Conservation (phyloP, 305 asterid species). For the Petunia hybrid region DNA sequence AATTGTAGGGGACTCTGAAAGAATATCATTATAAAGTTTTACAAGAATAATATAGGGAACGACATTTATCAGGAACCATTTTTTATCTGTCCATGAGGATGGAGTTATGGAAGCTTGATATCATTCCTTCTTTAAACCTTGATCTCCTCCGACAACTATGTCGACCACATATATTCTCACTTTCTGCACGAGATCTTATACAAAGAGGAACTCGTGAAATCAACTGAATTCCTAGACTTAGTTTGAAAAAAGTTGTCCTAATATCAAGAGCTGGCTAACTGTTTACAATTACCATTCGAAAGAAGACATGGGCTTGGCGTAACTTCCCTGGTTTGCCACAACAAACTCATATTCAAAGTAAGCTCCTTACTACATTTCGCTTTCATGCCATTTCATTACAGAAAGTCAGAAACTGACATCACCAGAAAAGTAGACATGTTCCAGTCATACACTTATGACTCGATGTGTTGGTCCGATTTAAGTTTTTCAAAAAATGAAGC, state of each 20-base stretch:
- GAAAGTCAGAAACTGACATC: not conserved
- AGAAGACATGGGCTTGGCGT: not conserved
- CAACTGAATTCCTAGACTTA: not conserved
- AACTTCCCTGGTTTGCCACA: not conserved
- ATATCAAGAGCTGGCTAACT: not conserved
- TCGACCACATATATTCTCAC: not conserved
- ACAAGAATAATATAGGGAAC: too few species aligned
- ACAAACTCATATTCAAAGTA: not conserved
- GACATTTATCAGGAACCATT: too few species aligned
- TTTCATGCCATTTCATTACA: not conserved
- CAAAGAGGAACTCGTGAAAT: not conserved
- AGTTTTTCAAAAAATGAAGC: not conserved
- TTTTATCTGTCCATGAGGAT: not conserved
- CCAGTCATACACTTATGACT: not conserved
- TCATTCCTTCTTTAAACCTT: conserved; percentile 7
- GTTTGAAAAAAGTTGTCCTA: not conserved
- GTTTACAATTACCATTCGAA: not conserved
- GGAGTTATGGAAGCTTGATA: conserved; percentile 5
- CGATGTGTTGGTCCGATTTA: not conserved
- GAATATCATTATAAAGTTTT: too few species aligned
- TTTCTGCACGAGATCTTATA: not conserved
- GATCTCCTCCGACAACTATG: not conserved
- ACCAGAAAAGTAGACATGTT: not conserved
- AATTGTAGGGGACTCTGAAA: too few species aligned
- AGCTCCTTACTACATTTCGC: not conserved